Evolutionary conservation across 768 basidiomycete genomes (phyloP), one percentile per base, ranked within the genome.

Genomic region (Paxillus involutus): DNA sequence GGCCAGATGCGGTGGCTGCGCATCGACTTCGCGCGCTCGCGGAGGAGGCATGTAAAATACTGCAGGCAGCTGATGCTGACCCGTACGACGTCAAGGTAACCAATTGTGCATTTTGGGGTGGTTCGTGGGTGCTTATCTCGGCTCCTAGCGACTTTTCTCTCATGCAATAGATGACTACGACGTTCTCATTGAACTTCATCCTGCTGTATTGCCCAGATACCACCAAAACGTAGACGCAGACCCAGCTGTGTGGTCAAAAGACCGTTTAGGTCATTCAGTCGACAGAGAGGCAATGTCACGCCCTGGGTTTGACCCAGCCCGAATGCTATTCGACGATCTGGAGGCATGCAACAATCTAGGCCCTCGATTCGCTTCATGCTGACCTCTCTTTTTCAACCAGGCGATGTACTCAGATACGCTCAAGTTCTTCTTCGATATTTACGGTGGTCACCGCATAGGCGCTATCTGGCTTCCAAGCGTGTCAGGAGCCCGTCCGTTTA

Each of bases 121-220:
- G n/a, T 44, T 40, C 11, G 0, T 19, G 5, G n/a, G 10, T 36
- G 32, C 53, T 63, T 3, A 63, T 3, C 1, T 9, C 9, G 16
- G 17, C 29, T 46, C 44, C 6, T 59, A 96, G 94, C 74, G 80
- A n/a, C 77, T 98, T 49, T 97, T 98, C 73, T 73, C 81, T 10
- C 92, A 96, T 60, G 90, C 94, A 0, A 81, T 83, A 3, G 75
- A 83, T 3, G 89, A 94, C 62, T 99, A 97, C 64, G 88, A 97
- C 61, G 80, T 98, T 60, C 59, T 97, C 8, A 75, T 98, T 33
- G 80, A 89, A 54, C 79, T 98, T 19, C 78, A 94, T 41, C 77
- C 85, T 0, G 47, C 74, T 13, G 69, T 78, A 3, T 70, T 93
- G 2, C 83, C 92, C 1, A 83, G 91, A 19, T 90, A 93, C 66